A percentile compares a stretch with the other conserved stretches of the same genome.
phyloP scores from a whole-genome alignment of 495 filamentous ascomycete species.

The Pyrenopolyporus hunteri region DNA sequence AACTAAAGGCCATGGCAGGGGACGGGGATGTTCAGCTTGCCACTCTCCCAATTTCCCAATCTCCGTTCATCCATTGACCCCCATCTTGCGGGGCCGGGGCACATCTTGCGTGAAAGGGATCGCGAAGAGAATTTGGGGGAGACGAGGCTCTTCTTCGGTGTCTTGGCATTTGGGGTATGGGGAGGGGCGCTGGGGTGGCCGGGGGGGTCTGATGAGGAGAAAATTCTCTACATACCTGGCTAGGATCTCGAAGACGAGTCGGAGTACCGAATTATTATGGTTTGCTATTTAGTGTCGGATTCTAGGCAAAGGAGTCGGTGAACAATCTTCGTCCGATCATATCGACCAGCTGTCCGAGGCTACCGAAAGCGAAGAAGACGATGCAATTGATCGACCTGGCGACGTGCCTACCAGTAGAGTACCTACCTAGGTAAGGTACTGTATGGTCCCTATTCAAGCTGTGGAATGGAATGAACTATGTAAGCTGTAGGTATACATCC shows the following conservation, averaged over 20 bases:
- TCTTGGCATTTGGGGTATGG: constrained; percentile 35
- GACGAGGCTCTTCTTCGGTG: constrained; percentile 39
- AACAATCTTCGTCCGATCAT: neutral
- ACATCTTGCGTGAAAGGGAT: constrained; percentile 9
- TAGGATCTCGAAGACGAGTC: constrained; percentile 2
- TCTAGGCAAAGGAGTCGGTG: neutral
- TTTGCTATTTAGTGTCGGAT: neutral
- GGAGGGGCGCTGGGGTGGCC: neutral
- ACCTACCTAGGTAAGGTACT: no score
- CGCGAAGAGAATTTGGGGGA: constrained; percentile 19
- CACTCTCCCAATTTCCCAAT: constrained; percentile 29
- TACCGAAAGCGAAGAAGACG: no score
- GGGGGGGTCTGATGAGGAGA: constrained; percentile 12
- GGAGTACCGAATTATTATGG: neutral
- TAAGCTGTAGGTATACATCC: neutral
- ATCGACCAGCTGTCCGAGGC: no score
- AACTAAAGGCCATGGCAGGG: constrained; percentile 22
- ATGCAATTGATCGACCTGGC: no score
- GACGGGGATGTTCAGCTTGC: constrained; percentile 5
- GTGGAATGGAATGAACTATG: neutral
- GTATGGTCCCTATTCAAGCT: no score
- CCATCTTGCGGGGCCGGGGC: constrained; percentile 29
- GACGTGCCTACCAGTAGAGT: no score
- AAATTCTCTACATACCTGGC: neutral
- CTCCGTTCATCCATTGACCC: constrained; percentile 15